phyloP scores from a whole-genome alignment of 129 eudicot species.

The Escallonia rubra region DNA sequence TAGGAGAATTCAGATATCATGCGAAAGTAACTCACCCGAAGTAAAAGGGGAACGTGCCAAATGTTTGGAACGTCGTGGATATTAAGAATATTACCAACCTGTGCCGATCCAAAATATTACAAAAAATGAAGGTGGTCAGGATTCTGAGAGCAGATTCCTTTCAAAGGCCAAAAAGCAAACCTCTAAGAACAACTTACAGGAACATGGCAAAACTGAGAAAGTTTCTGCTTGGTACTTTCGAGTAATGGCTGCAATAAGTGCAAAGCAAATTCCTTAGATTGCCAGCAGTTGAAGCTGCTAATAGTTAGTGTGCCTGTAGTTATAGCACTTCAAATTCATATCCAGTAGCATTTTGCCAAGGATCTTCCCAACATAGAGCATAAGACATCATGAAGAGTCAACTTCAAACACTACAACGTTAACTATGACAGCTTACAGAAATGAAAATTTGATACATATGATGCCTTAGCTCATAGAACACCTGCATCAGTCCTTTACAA shows the following conservation, averaged over 20 bases:
- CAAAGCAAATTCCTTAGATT: not conserved
- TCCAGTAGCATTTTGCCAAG: too few species aligned
- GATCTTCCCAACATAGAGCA: too few species aligned
- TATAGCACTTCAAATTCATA: too few species aligned
- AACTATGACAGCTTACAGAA: too few species aligned
- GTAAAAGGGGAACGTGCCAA: conserved; percentile 95
- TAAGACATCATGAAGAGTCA: too few species aligned
- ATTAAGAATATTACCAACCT: conserved; percentile 86
- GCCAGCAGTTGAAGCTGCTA: not conserved
- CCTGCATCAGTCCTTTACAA: too few species aligned
- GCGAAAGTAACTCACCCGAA: conserved; percentile 49
- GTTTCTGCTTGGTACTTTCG: conserved; percentile 83
- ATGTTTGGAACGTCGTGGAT: conserved; percentile 98
- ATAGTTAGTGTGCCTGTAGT: too few species aligned
- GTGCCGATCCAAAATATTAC: conserved; percentile 10
- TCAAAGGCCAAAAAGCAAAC: conserved; percentile 9
- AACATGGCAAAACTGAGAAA: conserved; percentile 95
- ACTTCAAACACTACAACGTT: too few species aligned
- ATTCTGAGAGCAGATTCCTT: not conserved
- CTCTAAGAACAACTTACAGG: conserved; percentile 53
- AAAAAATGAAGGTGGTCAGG: not conserved
- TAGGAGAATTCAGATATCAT: not conserved
- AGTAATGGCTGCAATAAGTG: conserved; percentile 72
- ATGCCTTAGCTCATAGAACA: too few species aligned
- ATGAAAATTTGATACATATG: too few species aligned